Percentiles rank a stretch among this genome's conserved stretches.
Conservation (phyloP, 140 eudicot species). For the Senecio squalidus region DNA sequence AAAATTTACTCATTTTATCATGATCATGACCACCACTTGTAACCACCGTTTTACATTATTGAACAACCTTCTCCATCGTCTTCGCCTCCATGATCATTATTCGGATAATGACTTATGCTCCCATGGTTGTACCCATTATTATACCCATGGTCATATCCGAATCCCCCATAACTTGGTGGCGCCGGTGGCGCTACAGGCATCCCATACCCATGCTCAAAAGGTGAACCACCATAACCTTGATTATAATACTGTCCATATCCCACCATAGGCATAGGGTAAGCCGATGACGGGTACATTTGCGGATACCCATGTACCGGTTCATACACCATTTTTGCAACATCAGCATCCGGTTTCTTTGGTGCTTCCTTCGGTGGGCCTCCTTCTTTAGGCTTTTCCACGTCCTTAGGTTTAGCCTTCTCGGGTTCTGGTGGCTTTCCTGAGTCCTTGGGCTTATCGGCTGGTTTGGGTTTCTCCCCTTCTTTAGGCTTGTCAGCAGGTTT, state of each 20-base stretch:
- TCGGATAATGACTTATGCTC: conserved; percentile 20
- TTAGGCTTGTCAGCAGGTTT: conserved; percentile 21
- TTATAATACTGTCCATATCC: conserved; percentile 48
- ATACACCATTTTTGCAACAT: conserved; percentile 28
- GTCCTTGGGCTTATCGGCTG: conserved; percentile 23
- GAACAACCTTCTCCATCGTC: conserved; percentile 53
- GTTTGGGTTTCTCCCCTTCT: conserved; percentile 25
- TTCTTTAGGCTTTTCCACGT: conserved; percentile 25
- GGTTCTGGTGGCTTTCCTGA: conserved; percentile 41
- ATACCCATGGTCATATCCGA: conserved; percentile 32
- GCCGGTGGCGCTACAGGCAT: conserved; percentile 50
- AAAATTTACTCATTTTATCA: conserved; percentile 18
- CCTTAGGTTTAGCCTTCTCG: conserved; percentile 3
- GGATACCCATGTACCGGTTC: conserved; percentile 40
- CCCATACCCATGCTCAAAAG: conserved; percentile 38
- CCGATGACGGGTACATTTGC: conserved; percentile 26
- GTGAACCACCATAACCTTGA: conserved; percentile 32
- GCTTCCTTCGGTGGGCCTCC: conserved; percentile 3
- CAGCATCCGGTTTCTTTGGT: conserved; percentile 19
- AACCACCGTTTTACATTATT: conserved; percentile 48
- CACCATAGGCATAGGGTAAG: conserved; percentile 36
- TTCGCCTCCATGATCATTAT: conserved; percentile 40
- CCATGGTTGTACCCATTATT: conserved; percentile 27
- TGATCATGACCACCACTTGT: conserved; percentile 18
- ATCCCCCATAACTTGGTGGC: conserved; percentile 49